Evolutionary conservation across 2,329 filamentous ascomycete genomes (phyloP).

Genomic region (Chalara sp.): DNA sequence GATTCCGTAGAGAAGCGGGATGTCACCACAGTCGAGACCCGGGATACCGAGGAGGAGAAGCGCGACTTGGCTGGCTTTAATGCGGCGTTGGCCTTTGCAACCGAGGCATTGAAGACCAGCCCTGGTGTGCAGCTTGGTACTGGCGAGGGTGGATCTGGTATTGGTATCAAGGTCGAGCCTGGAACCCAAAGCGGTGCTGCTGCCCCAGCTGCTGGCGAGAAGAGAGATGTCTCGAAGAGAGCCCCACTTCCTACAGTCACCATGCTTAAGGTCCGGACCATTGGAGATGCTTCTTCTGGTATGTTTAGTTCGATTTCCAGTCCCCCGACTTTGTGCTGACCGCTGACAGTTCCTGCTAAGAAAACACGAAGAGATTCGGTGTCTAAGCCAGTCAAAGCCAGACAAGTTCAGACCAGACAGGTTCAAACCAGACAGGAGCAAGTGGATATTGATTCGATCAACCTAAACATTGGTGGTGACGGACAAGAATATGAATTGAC

Average conservation of each 20-base stretch:
- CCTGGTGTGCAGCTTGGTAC: constrained; percentile 35
- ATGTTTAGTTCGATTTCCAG: background rate
- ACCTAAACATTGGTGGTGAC: background rate
- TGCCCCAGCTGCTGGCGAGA: background rate
- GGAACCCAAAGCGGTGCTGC: constrained; percentile 5
- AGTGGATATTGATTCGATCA: too few relatives aligned
- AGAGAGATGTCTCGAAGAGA: background rate
- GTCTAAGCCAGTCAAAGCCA: background rate
- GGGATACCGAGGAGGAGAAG: constrained; percentile 22
- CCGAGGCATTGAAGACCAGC: constrained; percentile 32
- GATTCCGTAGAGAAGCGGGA: constrained; percentile 12
- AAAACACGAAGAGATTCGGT: background rate
- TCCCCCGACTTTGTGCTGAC: background rate
- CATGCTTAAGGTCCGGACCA: background rate
- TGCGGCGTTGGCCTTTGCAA: constrained; percentile 33
- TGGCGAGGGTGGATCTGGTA: constrained; percentile 31
- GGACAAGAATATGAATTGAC: background rate
- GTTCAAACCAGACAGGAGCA: too few relatives aligned
- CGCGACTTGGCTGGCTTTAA: constrained; percentile 35
- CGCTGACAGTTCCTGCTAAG: background rate
- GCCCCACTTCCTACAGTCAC: background rate
- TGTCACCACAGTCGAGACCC: constrained; percentile 4
- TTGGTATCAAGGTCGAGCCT: constrained; percentile 30
- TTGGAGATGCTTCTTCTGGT: background rate
- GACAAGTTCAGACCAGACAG: too few relatives aligned